These are phyloP conservation scores for Rosellinia necatrix DNA, from an alignment of 2,329 filamentous ascomycete genomes.

Conservation along the genomic window DNA sequence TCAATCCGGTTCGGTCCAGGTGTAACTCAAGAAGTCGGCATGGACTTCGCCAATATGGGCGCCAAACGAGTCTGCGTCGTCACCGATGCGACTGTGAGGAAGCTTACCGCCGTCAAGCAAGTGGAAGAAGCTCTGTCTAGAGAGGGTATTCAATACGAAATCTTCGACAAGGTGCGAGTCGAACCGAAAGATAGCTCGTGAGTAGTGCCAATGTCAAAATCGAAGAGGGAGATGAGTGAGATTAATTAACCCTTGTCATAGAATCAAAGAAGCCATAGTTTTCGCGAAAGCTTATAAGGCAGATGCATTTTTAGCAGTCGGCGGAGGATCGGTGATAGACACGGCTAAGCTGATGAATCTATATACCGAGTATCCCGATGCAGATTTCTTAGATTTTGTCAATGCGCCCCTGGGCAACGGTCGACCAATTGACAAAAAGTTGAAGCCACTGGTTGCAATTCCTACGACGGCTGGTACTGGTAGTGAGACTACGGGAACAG, in stretches of 20 bases:
- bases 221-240: slow-evolving; percentile 1
- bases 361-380: slow-evolving; percentile 87
- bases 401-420: slow-evolving; percentile 92
- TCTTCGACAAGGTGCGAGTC: slow-evolving; percentile 80
- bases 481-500: slow-evolving; percentile 94
- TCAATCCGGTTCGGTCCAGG: slow-evolving; percentile 93
- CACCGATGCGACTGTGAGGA: slow-evolving; percentile 81
- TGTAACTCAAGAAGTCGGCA: slow-evolving; percentile 92
- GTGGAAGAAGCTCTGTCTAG: slow-evolving; percentile 77
- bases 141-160: slow-evolving; percentile 79
- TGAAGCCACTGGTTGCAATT: slow-evolving; percentile 79
- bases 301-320: slow-evolving; percentile 92
- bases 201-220: slow-evolving; percentile 39
- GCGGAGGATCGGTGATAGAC: slow-evolving; percentile 92
- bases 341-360: slow-evolving; percentile 99
- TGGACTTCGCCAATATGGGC: slow-evolving; percentile 94
- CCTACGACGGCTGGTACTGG: slow-evolving; percentile 87
- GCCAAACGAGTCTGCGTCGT: slow-evolving; percentile 88
- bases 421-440: slow-evolving; percentile 69
- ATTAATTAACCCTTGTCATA: slow-evolving; percentile 44
- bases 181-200: slow-evolving; percentile 95
- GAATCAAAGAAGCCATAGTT: slow-evolving; percentile 85
- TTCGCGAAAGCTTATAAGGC: slow-evolving; percentile 80
- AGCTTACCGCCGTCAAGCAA: slow-evolving; percentile 87
- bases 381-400: slow-evolving; percentile 96